Evolutionary conservation across 2,329 filamentous ascomycete species (phyloP).

Genomic region (Parastagonospora avenae): DNA sequence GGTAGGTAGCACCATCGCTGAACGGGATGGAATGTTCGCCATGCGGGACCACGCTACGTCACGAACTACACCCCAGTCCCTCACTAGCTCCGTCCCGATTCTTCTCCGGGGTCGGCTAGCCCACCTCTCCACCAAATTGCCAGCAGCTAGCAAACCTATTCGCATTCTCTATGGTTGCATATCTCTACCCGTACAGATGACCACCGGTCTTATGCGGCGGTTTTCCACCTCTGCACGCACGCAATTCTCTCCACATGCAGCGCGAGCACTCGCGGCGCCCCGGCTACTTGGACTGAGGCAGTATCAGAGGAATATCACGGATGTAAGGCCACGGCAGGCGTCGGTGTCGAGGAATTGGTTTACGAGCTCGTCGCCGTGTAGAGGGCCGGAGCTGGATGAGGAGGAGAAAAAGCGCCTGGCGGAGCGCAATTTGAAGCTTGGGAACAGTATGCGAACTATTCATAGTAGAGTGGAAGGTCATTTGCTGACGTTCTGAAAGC

Average conservation of each 20-base stretch:
- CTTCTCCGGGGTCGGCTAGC: slow-evolving; percentile 13
- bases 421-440: slow-evolving; percentile 65
- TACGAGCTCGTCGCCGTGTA: slow-evolving; percentile 46
- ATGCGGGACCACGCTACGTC: slow-evolving; percentile 16
- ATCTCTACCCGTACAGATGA: slow-evolving; percentile 43
- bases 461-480: not conserved
- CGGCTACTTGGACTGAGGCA: slow-evolving; percentile 39
- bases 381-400: slow-evolving; percentile 27
- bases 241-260: slow-evolving; percentile 27
- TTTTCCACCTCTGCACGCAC: slow-evolving; percentile 50
- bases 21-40: too few relatives aligned
- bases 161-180: slow-evolving; percentile 36
- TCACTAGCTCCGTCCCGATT: slow-evolving; percentile 11
- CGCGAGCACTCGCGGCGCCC: slow-evolving; percentile 29
- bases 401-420: slow-evolving; percentile 58
- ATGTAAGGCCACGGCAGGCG: slow-evolving; percentile 36
- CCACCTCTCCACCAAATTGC: slow-evolving; percentile 5
- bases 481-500: slow-evolving; percentile 48
- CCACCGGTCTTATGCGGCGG: slow-evolving; percentile 54
- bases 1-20: not conserved
- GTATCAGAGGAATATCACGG: slow-evolving; percentile 41
- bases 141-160: slow-evolving; percentile 4
- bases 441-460: slow-evolving; percentile 58
- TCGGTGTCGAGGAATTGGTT: slow-evolving; percentile 51
- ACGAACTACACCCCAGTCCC: slow-evolving; percentile 15